Base-by-base conservation (phyloP, 345 rosid genomes). In the Gossypium stocksii region DNA sequence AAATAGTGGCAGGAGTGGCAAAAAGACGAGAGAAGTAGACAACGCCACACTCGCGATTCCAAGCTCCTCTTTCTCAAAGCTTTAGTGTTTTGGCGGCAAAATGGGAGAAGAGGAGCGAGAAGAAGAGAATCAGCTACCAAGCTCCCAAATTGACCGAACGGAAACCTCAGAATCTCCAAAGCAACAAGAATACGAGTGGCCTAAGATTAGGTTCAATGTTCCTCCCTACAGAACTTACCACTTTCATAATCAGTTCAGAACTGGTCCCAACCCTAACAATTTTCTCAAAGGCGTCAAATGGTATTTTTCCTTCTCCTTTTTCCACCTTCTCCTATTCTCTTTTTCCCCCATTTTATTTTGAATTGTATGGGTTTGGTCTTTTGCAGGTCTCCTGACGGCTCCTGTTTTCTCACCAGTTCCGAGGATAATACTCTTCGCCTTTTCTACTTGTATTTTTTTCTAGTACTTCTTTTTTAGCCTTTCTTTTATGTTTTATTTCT, bases 351-450 rank as follows among this genome's bases (percentile, higher is more conserved):
- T 38, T 67, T 58, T 41, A 7, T 63, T 73, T 71, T 57, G 22
- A 12, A 52, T 67, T 71, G 52, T 53, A 23, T 53, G 64, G 65
- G 48, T 66, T 62, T 74, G 75, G 81, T 4, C 76, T 73, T 34
- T 72, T 75, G 70, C 52, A 94, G 98, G 99, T 95, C 99, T 41
- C 99, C 97, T 22, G 99, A 95, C 67, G 99, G 97, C 43, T 93
- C 97, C 0, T 90, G 96, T 77, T 88, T 95, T 78, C 85, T 95
- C 66, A 76, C 93, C 58, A 90, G 85, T 84, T 85, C 94, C 0
- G 97, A 95, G 81, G 98, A 93, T 25, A 93, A 90, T 57, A 84
- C 84, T n/a, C 84, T 93, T 74, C 87, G 92, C 38, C 45, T 90
- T 13, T 95, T 95, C 84, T 73, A 89, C 22, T 59, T 83, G 98